A percentile compares a stretch with the other conserved stretches of the same genome.
phyloP scores from a whole-genome alignment of 192 early-diverging fungal genomes.

The Entomortierella chlamydospora region DNA sequence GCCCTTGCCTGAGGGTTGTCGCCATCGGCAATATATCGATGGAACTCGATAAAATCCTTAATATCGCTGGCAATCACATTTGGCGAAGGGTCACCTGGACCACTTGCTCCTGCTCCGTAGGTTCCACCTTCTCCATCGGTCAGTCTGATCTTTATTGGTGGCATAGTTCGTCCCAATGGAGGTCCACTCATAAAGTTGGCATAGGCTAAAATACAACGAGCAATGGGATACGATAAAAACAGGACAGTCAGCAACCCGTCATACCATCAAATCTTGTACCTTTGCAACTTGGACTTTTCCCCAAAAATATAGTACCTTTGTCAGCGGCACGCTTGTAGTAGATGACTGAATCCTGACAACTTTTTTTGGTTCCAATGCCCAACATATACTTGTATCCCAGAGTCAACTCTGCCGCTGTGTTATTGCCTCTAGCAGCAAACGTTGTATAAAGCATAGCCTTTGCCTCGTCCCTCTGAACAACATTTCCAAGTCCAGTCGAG shows the following conservation, averaged over 20 bases:
- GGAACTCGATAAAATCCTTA: constrained; percentile 84
- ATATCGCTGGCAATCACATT: constrained; percentile 55
- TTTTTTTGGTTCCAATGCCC: constrained; percentile 85
- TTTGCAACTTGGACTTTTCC: no score
- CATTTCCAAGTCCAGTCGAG: constrained; percentile 86
- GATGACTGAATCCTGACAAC: constrained; percentile 79
- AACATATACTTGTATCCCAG: constrained; percentile 85
- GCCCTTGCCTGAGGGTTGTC: constrained; percentile 60
- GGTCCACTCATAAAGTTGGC: constrained; percentile 77
- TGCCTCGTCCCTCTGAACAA: constrained; percentile 73
- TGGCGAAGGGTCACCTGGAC: constrained; percentile 35
- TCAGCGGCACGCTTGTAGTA: constrained; percentile 87
- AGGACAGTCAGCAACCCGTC: background rate
- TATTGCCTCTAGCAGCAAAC: constrained; percentile 83
- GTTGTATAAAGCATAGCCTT: constrained; percentile 67
- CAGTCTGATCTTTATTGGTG: constrained; percentile 73
- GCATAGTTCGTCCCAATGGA: constrained; percentile 82
- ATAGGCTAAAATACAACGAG: constrained; percentile 63
- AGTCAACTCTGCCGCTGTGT: constrained; percentile 81
- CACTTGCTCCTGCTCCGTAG: constrained; percentile 85
- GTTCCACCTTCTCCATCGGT: constrained; percentile 84
- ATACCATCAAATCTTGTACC: background rate
- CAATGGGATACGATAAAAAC: background rate
- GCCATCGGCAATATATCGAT: constrained; percentile 74
- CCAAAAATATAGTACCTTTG: constrained; percentile 67